Evolutionary conservation across 352 stramenopile genomes (phyloP).

Genomic region (Discostella stelligera): DNA sequence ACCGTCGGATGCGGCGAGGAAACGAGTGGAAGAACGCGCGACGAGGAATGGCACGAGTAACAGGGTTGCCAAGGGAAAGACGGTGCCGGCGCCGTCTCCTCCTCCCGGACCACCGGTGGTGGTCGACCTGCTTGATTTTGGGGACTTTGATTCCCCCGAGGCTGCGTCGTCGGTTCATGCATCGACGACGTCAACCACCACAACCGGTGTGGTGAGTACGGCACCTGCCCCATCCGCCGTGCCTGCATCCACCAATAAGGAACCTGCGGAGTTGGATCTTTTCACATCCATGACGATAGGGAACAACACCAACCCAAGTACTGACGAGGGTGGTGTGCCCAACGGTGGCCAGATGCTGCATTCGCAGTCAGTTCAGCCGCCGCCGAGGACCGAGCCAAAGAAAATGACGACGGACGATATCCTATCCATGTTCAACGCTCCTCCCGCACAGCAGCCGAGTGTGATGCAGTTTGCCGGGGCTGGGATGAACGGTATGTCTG

Average conservation of each 20-base stretch:
- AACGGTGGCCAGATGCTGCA: conserved; percentile 4
- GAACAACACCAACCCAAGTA: conserved; percentile 11
- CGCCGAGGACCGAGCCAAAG: conserved; percentile 15
- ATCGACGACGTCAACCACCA: conserved; percentile 13
- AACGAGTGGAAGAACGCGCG: conserved; percentile 58
- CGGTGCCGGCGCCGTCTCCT: conserved; percentile 4
- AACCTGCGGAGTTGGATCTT: conserved; percentile 38
- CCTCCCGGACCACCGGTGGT: conserved; percentile 30
- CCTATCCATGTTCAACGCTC: conserved; percentile 53
- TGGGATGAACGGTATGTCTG: conserved; percentile 24
- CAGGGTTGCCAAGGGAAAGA: conserved; percentile 17
- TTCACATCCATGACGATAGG: conserved; percentile 50
- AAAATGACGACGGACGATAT: conserved; percentile 54
- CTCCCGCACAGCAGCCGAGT: conserved; percentile 21
- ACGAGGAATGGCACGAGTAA: conserved; percentile 20
- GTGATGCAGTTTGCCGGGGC: conserved; percentile 25
- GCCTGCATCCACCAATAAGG: conserved; percentile 13
- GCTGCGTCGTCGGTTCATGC: conserved; percentile 28
- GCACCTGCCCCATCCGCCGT: neutral
- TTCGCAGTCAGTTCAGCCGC: neutral
- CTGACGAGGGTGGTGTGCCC: neutral
- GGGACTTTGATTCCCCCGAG: conserved; percentile 48
- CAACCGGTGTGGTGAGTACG: conserved; percentile 16
- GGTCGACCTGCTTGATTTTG: conserved; percentile 77
- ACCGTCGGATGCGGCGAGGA: conserved; percentile 63